Evolutionary conservation across 1,139 yeast genomes (phyloP).

Genomic region (Lizanozyma gosingica): DNA sequence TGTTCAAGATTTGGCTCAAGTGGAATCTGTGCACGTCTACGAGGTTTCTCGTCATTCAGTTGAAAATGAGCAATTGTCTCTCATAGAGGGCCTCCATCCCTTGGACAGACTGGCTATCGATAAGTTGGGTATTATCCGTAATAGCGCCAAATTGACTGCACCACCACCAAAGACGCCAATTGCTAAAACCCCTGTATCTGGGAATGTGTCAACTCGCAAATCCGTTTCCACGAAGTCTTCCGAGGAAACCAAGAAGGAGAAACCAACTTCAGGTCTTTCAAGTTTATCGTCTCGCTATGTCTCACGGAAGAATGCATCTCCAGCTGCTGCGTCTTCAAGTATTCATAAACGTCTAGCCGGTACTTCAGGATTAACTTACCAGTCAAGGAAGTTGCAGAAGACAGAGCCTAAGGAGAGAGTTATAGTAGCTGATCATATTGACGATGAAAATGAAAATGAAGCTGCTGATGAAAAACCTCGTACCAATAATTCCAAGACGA

Average conservation of each 20-base stretch:
- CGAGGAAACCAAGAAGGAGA: not conserved
- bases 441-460: slow-evolving; percentile 10
- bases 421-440: slow-evolving; percentile 18
- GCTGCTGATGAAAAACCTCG: slow-evolving; percentile 3
- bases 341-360: slow-evolving; percentile 3
- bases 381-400: slow-evolving; percentile 28
- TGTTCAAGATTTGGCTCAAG: not conserved
- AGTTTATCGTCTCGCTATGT: not conserved
- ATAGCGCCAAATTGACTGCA: not conserved
- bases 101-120: not conserved
- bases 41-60: not conserved
- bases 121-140: not conserved
- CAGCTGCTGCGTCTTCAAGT: not conserved
- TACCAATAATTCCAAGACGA: slow-evolving; percentile 5
- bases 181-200: no score
- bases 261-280: not conserved
- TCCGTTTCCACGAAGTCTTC: no score
- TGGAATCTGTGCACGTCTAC: not conserved
- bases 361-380: slow-evolving; percentile 21
- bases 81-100: not conserved
- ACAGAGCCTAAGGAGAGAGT: slow-evolving; percentile 29
- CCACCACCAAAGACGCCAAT: no score
- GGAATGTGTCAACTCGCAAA: no score
- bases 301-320: not conserved
- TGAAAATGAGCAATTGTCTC: not conserved